Evolutionary conservation across 1,284 basidiomycete genomes (phyloP).

Genomic region (Papiliotrema terrestris): DNA sequence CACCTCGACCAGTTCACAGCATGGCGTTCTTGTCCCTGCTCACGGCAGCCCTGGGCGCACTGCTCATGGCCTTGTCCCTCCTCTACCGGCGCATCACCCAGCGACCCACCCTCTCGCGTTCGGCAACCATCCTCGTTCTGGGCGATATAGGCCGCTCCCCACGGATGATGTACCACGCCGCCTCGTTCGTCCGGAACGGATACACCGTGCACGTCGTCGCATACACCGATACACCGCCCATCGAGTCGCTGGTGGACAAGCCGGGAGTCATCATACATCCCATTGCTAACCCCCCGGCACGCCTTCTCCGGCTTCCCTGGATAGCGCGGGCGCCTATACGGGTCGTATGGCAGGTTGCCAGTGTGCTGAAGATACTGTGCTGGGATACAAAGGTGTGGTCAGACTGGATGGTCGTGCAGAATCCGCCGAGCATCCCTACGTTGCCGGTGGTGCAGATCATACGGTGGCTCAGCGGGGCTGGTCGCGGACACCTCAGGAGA

Average conservation of each 20-base stretch:
- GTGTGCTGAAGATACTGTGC: constrained; percentile 59
- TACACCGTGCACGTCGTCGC: constrained; percentile 82
- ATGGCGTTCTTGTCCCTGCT: no score
- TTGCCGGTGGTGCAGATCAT: constrained; percentile 79
- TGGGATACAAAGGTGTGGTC: constrained; percentile 65
- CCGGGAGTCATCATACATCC: constrained; percentile 64
- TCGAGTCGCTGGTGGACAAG: constrained; percentile 62
- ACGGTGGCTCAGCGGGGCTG: constrained; percentile 57
- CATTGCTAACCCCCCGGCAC: constrained; percentile 62
- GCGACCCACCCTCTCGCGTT: constrained; percentile 1
- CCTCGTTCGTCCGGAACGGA: constrained; percentile 77
- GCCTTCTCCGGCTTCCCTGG: constrained; percentile 63
- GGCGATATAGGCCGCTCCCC: constrained; percentile 95
- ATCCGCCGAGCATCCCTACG: constrained; percentile 94
- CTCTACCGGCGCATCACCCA: no score
- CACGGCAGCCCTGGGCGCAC: no score
- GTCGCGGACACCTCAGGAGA: no score
- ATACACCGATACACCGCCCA: constrained; percentile 73
- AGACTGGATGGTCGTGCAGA: constrained; percentile 89
- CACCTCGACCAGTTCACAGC: no score
- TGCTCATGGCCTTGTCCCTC: no score
- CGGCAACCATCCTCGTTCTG: constrained; percentile 83
- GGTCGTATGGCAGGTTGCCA: constrained; percentile 64
- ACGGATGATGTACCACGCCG: constrained; percentile 97
- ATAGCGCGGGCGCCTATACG: constrained; percentile 75